Evolutionary conservation across 2,329 filamentous ascomycete genomes (phyloP).

Genomic region (Saccharata proteae): DNA sequence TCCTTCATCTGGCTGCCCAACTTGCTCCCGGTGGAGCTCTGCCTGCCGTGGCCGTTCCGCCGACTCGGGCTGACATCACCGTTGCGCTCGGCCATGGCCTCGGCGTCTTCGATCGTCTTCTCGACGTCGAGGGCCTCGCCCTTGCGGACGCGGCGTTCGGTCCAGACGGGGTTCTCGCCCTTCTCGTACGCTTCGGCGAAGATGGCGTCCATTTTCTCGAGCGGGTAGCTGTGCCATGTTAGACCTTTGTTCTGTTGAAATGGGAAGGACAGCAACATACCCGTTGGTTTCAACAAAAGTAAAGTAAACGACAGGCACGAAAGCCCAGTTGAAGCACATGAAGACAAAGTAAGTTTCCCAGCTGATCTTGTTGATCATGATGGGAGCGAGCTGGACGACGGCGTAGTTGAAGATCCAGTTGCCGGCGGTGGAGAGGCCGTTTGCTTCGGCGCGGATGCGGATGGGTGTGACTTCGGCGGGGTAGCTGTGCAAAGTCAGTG

Average conservation of each 20-base stretch:
- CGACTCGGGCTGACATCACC: too few species aligned
- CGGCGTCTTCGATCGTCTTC: slow-evolving; percentile 8
- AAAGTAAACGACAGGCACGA: slow-evolving; percentile 15
- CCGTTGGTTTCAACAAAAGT: slow-evolving; percentile 9
- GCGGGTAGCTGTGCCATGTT: slow-evolving; percentile 9
- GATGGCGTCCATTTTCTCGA: slow-evolving; percentile 19
- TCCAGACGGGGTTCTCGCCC: slow-evolving; percentile 17
- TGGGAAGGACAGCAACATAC: too few species aligned
- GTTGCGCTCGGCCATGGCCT: slow-evolving; percentile 4
- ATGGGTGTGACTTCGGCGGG: slow-evolving; percentile 35
- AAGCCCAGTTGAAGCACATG: slow-evolving; percentile 8
- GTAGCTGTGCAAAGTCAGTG: slow-evolving; percentile 24
- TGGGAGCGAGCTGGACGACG: slow-evolving; percentile 33
- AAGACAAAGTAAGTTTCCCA: slow-evolving; percentile 10
- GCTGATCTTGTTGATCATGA: slow-evolving; percentile 8
- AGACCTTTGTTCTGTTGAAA: not conserved
- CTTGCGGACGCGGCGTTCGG: slow-evolving; percentile 14
- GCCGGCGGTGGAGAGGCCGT: slow-evolving; percentile 23
- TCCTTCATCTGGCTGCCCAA: too few species aligned
- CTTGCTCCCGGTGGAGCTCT: too few species aligned
- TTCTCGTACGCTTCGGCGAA: slow-evolving; percentile 16
- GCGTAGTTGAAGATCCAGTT: slow-evolving; percentile 27
- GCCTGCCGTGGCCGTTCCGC: too few species aligned
- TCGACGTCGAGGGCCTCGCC: slow-evolving; percentile 13
- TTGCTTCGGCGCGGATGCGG: slow-evolving; percentile 23